phyloP scores from a whole-genome alignment of 352 stramenopile species.

The Pythium periplocum region DNA sequence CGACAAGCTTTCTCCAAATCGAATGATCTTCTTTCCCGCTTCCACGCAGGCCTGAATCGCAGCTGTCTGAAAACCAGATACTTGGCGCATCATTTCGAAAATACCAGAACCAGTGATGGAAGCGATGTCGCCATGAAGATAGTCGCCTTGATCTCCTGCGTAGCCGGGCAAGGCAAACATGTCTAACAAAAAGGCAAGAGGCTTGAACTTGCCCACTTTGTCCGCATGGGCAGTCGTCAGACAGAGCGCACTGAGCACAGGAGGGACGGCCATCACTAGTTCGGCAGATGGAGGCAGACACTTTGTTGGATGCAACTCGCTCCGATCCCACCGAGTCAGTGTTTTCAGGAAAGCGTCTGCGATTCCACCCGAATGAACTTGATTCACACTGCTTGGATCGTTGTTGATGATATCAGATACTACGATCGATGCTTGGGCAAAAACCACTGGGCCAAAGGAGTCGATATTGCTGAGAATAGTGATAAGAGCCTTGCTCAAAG shows the following conservation, averaged over 20 bases:
- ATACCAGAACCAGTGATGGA: slow-evolving; percentile 91
- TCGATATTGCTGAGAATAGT: slow-evolving; percentile 89
- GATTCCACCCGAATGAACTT: slow-evolving; percentile 91
- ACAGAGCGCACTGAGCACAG: slow-evolving; percentile 90
- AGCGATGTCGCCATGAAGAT: slow-evolving; percentile 91
- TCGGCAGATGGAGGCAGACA: slow-evolving; percentile 86
- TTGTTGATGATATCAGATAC: slow-evolving; percentile 97
- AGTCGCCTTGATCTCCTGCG: slow-evolving; percentile 79
- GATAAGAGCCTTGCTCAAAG: slow-evolving; percentile 85
- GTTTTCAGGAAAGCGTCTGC: slow-evolving; percentile 91
- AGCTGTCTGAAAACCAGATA: slow-evolving; percentile 80
- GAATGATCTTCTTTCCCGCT: slow-evolving; percentile 88
- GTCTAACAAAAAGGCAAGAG: slow-evolving; percentile 88
- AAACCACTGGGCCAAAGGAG: slow-evolving; percentile 91
- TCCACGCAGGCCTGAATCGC: slow-evolving; percentile 87
- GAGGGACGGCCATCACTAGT: slow-evolving; percentile 93
- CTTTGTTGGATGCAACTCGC: slow-evolving; percentile 39
- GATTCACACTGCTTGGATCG: slow-evolving; percentile 93
- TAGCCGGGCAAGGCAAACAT: slow-evolving; percentile 90
- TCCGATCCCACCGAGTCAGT: slow-evolving; percentile 78
- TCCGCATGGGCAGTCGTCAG: slow-evolving; percentile 91
- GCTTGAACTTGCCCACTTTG: slow-evolving; percentile 87
- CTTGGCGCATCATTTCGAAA: slow-evolving; percentile 96
- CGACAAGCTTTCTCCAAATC: slow-evolving; percentile 63
- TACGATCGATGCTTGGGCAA: slow-evolving; percentile 88